A percentile compares a stretch with the other conserved stretches of the same genome.
These are phyloP conservation scores for Podospora anserina DNA, from an alignment of 495 filamentous ascomycete species.

Conservation along the genomic window DNA sequence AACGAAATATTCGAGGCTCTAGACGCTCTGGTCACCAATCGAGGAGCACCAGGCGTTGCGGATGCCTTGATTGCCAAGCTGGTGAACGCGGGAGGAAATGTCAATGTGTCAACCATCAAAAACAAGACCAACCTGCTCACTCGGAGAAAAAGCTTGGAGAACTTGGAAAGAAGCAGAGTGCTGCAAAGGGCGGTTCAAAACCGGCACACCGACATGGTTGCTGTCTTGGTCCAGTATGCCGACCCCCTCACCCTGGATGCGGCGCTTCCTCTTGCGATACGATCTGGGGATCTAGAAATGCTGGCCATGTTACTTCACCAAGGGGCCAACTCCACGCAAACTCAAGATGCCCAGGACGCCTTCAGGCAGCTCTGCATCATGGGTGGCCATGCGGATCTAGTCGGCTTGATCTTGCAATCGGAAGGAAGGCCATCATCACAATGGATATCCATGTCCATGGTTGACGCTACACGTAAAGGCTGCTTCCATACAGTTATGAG, in stretches of 20 bases:
- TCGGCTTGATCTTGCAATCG: conserved; percentile 45
- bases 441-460: conserved; percentile 42
- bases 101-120: conserved; percentile 39
- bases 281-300: conserved; percentile 35
- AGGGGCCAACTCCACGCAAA: conserved; percentile 39
- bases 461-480: conserved; percentile 43
- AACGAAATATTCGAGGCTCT: conserved; percentile 47
- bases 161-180: conserved; percentile 41
- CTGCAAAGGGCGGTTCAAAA: conserved; percentile 46
- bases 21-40: conserved; percentile 38
- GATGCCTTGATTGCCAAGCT: conserved; percentile 47
- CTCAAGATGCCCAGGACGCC: conserved; percentile 40
- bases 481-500: conserved; percentile 44
- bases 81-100: conserved; percentile 39
- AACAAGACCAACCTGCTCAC: conserved; percentile 40
- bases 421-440: conserved; percentile 35
- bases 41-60: conserved; percentile 45
- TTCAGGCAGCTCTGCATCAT: conserved; percentile 43
- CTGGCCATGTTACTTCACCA: conserved; percentile 40
- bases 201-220: conserved; percentile 46
- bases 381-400: conserved; percentile 38
- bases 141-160: conserved; percentile 44
- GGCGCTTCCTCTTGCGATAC: conserved; percentile 41
- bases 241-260: conserved; percentile 40
- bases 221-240: conserved; percentile 43